Base-by-base conservation (phyloP, 1,284 basidiomycete species). In the Ganoderma sinense region DNA sequence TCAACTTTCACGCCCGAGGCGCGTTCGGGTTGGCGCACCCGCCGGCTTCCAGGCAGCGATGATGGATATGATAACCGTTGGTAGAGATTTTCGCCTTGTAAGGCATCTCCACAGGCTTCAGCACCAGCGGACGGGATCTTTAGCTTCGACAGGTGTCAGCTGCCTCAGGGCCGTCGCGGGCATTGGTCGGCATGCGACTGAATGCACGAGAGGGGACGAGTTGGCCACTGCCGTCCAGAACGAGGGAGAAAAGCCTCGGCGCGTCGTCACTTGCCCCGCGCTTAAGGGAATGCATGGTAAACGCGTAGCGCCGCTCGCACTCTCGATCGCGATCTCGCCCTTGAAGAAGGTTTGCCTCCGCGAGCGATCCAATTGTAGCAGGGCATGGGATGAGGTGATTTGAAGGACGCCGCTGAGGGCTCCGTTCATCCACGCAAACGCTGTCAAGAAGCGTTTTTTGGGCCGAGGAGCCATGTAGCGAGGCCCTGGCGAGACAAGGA, bases 21-120 rank as follows among this genome's bases (percentile, higher is more conserved):
- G 33, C 31, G 45, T 48, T 48, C 45, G n/a, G 18, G 41, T 63
- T 66, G 67, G 72, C 69, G 66, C 62, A 64, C 63, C 20, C 48
- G 69, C 67, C 40, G 62, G 31, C 69, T 71, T 66, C 66, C 64
- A 31, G 18, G 51, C 70, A 66, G 53, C 53, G 72, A 71, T 73
- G 72, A 69, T 70, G 72, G 72, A 51, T 65, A 66, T 59, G 72
- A 73, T 73, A 73, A 67, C 33, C 14, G 64, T 73, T 53, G 72
- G 72, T 73, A 62, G 62, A 26, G 58, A 71, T 58, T 41, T 64
- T 70, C 66, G 10, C 72, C 70, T 51, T 71, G 36, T 51, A 59
- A 66, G 72, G 72, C 31, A 71, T 62, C n/a, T 68, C 55, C 68
- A 43, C 62, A 66, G 65, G 39, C 72, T 64, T 23, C 33, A 33